phyloP scores from a whole-genome alignment of 805 yeast species.

The Pichia kluyveri region DNA sequence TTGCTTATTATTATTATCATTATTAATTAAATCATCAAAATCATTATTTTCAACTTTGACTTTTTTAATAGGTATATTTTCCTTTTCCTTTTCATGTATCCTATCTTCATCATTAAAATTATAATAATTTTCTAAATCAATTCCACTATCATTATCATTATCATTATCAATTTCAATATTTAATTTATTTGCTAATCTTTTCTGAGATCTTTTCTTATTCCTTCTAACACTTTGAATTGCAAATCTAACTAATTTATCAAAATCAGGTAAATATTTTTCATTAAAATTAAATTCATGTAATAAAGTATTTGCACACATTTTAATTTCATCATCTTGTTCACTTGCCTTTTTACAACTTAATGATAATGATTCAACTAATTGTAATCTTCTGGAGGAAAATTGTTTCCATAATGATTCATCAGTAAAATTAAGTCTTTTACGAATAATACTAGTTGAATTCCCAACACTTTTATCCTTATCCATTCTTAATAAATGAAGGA shows the following conservation, averaged over 20 bases:
- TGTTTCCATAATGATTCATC: conserved; percentile 85
- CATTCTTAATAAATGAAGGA: background rate
- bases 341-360: conserved; percentile 66
- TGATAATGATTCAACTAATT: conserved; percentile 69
- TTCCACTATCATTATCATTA: background rate
- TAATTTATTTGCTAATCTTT: conserved; percentile 24
- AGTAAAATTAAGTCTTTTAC: conserved; percentile 57
- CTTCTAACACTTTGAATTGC: conserved; percentile 91
- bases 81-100: background rate
- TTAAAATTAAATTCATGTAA: conserved; percentile 73
- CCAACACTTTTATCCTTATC: background rate
- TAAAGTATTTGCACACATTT: conserved; percentile 66
- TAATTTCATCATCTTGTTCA: conserved; percentile 82
- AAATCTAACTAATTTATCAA: conserved; percentile 83
- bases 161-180: conserved; percentile 8
- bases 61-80: background rate
- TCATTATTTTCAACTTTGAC: background rate
- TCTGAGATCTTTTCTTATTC: conserved; percentile 63
- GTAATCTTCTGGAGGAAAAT: conserved; percentile 84
- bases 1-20: conserved; percentile 10
- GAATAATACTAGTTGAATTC: conserved; percentile 32
- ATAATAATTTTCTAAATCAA: background rate
- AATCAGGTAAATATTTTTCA: conserved; percentile 51
- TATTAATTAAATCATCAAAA: background rate
- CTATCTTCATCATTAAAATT: background rate